Percentiles rank a stretch among this genome's conserved stretches.
These are phyloP conservation scores for Sesbania bispinosa DNA, from an alignment of 306 rosid genomes.

Conservation along the genomic window DNA sequence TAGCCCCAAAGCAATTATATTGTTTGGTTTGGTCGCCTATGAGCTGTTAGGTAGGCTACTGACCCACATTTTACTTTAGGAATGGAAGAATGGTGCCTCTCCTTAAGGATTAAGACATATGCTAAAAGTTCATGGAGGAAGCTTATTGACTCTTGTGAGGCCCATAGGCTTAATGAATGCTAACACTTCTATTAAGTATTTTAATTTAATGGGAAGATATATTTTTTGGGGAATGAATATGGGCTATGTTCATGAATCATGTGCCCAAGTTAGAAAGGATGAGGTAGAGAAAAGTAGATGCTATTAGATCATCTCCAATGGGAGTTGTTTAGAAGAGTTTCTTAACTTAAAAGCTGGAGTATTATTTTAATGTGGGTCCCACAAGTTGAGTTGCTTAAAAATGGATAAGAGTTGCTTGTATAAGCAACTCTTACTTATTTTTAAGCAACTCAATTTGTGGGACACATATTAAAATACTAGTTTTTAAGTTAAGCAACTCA, in stretches of 20 bases:
- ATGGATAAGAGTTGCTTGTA: no score
- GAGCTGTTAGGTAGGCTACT: constrained; percentile 7
- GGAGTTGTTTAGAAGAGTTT: no score
- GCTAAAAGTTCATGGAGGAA: not conserved
- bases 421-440: no score
- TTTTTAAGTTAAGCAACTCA: no score
- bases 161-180: not conserved
- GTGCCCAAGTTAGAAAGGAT: constrained; percentile 6
- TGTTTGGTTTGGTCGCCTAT: not conserved
- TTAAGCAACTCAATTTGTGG: no score
- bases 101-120: constrained; percentile 17
- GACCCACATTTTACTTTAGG: constrained; percentile 23
- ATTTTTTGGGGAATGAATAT: constrained; percentile 5
- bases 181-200: not conserved
- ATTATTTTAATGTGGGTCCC: no score
- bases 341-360: no score
- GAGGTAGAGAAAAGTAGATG: constrained; percentile 26
- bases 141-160: not conserved
- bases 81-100: constrained; percentile 1
- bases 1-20: constrained; percentile 10
- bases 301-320: no score
- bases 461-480: no score
- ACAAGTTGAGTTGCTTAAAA: no score
- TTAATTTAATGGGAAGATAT: constrained; percentile 9
- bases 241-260: constrained; percentile 25